phyloP scores from a whole-genome alignment of 1,284 basidiomycete species.

The Cutaneotrichosporon spelunceum region DNA sequence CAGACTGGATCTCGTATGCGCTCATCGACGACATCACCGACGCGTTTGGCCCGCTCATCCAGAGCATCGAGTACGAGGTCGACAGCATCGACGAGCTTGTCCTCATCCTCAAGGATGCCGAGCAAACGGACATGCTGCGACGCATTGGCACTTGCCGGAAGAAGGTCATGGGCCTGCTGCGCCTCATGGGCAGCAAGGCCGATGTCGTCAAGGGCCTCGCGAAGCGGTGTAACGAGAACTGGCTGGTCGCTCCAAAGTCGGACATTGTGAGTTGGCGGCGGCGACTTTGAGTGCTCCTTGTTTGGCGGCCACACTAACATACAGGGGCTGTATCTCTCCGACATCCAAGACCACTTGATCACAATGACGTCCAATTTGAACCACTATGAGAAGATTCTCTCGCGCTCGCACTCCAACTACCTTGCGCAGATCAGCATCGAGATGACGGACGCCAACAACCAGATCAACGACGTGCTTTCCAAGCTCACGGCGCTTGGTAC shows the following conservation, averaged over 20 bases:
- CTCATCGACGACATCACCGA: conserved; percentile 99
- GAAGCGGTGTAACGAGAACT: conserved; percentile 96
- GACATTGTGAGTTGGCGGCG: conserved; percentile 70
- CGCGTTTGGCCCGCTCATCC: conserved; percentile 97
- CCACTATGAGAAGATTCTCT: conserved; percentile 98
- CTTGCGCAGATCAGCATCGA: conserved; percentile 97
- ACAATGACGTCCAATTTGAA: conserved; percentile 97
- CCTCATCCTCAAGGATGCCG: conserved; percentile 84
- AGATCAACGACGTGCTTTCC: conserved; percentile 98
- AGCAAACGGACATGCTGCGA: conserved; percentile 74
- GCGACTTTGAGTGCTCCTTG: not conserved
- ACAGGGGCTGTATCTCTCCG: conserved; percentile 87
- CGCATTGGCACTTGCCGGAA: conserved; percentile 96
- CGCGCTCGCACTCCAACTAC: conserved; percentile 98
- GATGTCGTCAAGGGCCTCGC: conserved; percentile 99
- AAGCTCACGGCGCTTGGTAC: conserved; percentile 98
- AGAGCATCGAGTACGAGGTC: conserved; percentile 98
- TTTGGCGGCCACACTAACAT: not conserved
- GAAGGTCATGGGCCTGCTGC: conserved; percentile 96
- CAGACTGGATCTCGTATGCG: conserved; percentile 99
- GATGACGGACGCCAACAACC: conserved; percentile 99
- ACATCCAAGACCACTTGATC: conserved; percentile 96
- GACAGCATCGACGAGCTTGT: conserved; percentile 98
- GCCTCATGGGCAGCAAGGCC: conserved; percentile 98
- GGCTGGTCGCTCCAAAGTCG: conserved; percentile 95